phyloP scores from a whole-genome alignment of 2,329 filamentous ascomycete species.

The Botrytis squamosa region DNA sequence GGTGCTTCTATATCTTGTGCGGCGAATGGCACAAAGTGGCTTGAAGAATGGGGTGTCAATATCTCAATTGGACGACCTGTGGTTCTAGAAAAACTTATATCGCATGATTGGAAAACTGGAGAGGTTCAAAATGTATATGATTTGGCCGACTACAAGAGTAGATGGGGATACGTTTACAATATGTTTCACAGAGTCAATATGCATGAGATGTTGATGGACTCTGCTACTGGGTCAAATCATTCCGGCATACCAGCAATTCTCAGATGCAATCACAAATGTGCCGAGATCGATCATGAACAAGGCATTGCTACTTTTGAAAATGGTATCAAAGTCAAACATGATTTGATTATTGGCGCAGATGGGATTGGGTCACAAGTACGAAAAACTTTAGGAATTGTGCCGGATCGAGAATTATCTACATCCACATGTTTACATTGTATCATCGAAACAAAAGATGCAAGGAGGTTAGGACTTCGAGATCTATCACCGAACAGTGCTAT shows the following conservation, averaged over 20 bases:
- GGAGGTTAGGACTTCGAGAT: constrained; percentile 31
- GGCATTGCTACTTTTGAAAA: constrained; percentile 45
- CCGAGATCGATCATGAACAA: constrained; percentile 49
- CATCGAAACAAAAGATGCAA: constrained; percentile 35
- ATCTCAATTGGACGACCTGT: constrained; percentile 64
- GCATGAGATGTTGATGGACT: constrained; percentile 65
- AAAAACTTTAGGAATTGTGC: constrained; percentile 53
- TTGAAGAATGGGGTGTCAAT: constrained; percentile 67
- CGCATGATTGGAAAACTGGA: constrained; percentile 68
- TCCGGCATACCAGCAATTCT: constrained; percentile 54
- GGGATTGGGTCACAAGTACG: constrained; percentile 65
- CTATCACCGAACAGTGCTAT: constrained; percentile 33
- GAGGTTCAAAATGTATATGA: constrained; percentile 64
- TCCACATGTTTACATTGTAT: constrained; percentile 43
- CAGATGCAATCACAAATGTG: constrained; percentile 49
- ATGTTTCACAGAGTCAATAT: constrained; percentile 69
- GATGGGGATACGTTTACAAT: constrained; percentile 59
- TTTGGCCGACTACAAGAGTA: constrained; percentile 62
- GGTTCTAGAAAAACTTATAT: constrained; percentile 64
- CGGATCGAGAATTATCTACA: constrained; percentile 40
- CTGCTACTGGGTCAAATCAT: constrained; percentile 55
- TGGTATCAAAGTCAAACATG: constrained; percentile 36
- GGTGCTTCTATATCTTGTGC: constrained; percentile 67
- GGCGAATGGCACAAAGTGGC: constrained; percentile 68
- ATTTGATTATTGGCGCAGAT: constrained; percentile 48